A percentile compares a stretch with the other conserved stretches of the same genome.
phyloP scores from a whole-genome alignment of 495 filamentous ascomycete species.

The Podospora pseudopauciseta region DNA sequence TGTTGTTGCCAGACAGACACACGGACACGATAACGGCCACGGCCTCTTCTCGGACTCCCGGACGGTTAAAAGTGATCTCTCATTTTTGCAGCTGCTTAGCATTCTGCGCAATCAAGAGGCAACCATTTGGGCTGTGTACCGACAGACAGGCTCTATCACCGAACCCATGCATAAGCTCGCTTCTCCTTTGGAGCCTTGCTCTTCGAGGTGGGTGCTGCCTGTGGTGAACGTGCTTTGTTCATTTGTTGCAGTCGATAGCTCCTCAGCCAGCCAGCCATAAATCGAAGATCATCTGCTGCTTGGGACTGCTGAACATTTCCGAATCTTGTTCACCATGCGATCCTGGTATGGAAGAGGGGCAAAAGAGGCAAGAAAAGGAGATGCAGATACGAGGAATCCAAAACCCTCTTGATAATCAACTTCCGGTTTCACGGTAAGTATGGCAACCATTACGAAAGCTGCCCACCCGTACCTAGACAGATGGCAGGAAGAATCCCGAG shows the following conservation, averaged over 20 bases:
- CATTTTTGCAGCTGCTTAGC: too few species aligned
- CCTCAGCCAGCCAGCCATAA: constrained; percentile 4
- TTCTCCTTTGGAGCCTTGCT: background rate
- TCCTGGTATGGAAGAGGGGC: background rate
- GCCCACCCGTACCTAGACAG: background rate
- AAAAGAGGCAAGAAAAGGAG: background rate
- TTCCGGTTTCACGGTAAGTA: background rate
- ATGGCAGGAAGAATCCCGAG: background rate
- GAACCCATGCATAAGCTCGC: constrained; percentile 8
- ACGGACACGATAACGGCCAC: too few species aligned
- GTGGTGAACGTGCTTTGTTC: constrained; percentile 2
- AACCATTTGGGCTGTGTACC: background rate
- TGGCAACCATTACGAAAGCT: background rate
- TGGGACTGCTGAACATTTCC: background rate
- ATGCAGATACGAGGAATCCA: constrained; percentile 3
- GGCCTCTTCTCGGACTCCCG: constrained; percentile 19
- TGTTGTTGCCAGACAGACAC: background rate
- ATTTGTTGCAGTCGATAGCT: background rate
- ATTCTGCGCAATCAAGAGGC: background rate
- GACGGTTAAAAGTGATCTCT: constrained; percentile 19
- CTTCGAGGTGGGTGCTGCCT: constrained; percentile 2
- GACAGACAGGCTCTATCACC: background rate
- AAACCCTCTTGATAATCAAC: background rate
- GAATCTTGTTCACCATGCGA: background rate
- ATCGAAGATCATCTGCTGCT: background rate